Evolutionary conservation across 2,329 filamentous ascomycete genomes (phyloP), one percentile per base, ranked within the genome.

Genomic region (Plenodomus tracheiphilus): DNA sequence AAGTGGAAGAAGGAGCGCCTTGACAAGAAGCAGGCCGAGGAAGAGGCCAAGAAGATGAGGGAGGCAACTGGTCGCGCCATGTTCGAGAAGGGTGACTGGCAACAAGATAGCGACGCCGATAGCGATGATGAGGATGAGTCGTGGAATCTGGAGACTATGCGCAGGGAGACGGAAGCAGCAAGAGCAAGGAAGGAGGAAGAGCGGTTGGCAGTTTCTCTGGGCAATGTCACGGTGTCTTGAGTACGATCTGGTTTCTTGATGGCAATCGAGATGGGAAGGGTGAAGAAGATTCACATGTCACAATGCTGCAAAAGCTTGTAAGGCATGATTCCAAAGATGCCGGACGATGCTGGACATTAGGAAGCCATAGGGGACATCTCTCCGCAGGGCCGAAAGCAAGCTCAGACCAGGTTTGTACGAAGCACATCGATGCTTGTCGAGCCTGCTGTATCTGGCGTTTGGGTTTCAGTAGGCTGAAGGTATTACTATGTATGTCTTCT

Each of bases 41-140:
- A 94, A 60, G 86, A 96, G 75, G 91, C 91, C 40, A 85, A 87
- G 69, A 86, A 88, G 75, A 89, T 91, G 68, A 97, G 96, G 81
- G 94, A 99, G 64, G 93, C 92, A 18, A 99, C 94, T 17, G 94
- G 94, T 66, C 85, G 92, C 76, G 90, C 91, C 7, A 81, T 99
- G 75, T 99, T 99, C 72, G 94, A 99, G 76, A 94, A 91, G 73
- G 94, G 94, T 65, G 92, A 95, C 72, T 99, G 93, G 93, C 80
- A 85, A 53, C 79, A 76, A 39, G 86, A 87, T 30, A 82, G 82
- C 25, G 84, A 83, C 80, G 62, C 43, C 4, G 64, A 66, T 10
- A 58, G 54, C 17, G 56, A 84, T 16, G 85, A 85, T 10, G 85
- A 85, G 13, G 74, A 77, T 16, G 79, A 73, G 30, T 74, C 76